Conservation (phyloP, 805 yeast genomes). For the Yarrowia deformans region DNA sequence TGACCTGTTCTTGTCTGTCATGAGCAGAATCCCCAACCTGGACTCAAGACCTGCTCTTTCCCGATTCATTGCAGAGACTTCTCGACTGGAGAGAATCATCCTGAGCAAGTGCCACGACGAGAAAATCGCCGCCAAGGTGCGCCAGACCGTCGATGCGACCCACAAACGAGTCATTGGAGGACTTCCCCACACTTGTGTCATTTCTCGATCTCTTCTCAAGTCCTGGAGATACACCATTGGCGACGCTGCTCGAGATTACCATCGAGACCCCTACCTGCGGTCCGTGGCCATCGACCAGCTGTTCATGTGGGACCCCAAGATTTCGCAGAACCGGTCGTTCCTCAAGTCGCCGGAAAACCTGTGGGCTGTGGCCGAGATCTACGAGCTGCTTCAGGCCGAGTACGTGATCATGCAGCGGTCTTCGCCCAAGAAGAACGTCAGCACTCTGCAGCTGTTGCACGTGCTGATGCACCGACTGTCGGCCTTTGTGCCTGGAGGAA, state of each 20-base stretch:
- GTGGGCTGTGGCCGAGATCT: conserved; percentile 30
- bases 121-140: neutral
- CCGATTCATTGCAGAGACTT: conserved; percentile 6
- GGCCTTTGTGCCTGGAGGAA: conserved; percentile 28
- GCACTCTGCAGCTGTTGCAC: conserved; percentile 21
- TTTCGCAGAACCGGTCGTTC: conserved; percentile 27
- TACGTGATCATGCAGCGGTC: conserved; percentile 21
- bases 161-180: conserved; percentile 23
- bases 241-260: conserved; percentile 24
- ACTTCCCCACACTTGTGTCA: conserved; percentile 26
- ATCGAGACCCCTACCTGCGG: neutral
- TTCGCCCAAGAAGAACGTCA: conserved; percentile 3
- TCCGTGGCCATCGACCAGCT: conserved; percentile 14
- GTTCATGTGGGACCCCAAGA: conserved; percentile 36
- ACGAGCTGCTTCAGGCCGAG: conserved; percentile 36
- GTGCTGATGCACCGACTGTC: conserved; percentile 31
- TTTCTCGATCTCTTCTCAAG: conserved; percentile 14
- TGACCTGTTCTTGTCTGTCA: conserved; percentile 1
- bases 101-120: neutral
- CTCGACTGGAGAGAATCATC: conserved; percentile 16
- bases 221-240: conserved; percentile 27
- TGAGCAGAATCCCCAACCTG: conserved; percentile 5
- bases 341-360: conserved; percentile 18
- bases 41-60: neutral
- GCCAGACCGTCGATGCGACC: neutral